Base-by-base conservation (phyloP, 2,329 filamentous ascomycete species). In the Penicillium sp. region DNA sequence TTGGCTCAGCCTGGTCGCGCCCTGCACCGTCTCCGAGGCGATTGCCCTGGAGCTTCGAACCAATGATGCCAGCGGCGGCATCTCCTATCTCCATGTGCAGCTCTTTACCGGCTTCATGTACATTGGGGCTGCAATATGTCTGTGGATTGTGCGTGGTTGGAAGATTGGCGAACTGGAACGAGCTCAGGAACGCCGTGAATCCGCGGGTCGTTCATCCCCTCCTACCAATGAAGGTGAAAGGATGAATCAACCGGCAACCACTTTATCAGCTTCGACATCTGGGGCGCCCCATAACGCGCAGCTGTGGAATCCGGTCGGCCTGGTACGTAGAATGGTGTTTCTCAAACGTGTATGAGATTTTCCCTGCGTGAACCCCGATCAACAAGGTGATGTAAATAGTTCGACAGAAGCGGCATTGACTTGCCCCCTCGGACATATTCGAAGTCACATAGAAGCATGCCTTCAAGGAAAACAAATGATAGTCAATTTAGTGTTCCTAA, bases 81-180 rank as follows among this genome's bases (percentile, higher is more conserved):
- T 62, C 28, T 64, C 67, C 2, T 77, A 76, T 52, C 58, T 76
- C 16, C 65, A 65, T 28, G 70, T 74, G 4, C 75, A 77, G 58
- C 61, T 87, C 1, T 87, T 87, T 57, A 79, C 80, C 0, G 85
- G 82, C 1, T 73, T 83, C 53, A 81, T 86, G 74, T 88, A 82
- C 59, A 65, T 87, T 21, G 78, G 72, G 2, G 81, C 79, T 13
- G 80, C 80, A 15, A 16, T 78, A 8, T 83, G 76, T 57, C 48
- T 74, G 29, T 75, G 72, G 71, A 26, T 76, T 6, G 69, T 74
- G 7, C 64, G 72, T 26, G 68, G 67, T 1, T 75, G 72, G 72
- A 74, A 74, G 47, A 64, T 75, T 18, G 66, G 70, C 4, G 66
- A 73, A 51, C 52, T 68, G 10, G 61, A 65, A 43, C 51, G 44